Evolutionary conservation across 768 basidiomycete genomes (phyloP).

Genomic region (Porpolomopsis calyptriformis): DNA sequence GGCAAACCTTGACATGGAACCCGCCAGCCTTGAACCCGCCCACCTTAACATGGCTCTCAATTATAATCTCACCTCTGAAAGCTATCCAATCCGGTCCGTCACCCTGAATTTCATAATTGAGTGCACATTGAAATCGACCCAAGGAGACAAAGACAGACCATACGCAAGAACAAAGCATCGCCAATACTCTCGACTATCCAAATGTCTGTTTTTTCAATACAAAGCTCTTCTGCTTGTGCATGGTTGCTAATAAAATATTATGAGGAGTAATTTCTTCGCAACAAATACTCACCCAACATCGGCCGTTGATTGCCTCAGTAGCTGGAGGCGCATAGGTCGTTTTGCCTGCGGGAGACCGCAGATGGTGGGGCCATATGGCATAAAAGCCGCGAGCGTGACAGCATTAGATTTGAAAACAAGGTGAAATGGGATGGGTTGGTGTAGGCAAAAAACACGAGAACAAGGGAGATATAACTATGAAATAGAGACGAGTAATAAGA

Average conservation of each 20-base stretch:
- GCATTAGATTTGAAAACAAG: conserved; percentile 47
- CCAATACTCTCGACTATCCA: conserved; percentile 60
- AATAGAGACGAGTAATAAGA: conserved; percentile 17
- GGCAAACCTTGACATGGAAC: conserved; percentile 45
- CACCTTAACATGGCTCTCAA: conserved; percentile 37
- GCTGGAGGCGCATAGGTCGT: conserved; percentile 41
- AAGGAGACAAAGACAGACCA: conserved; percentile 27
- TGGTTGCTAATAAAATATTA: neutral
- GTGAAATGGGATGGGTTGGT: conserved; percentile 57
- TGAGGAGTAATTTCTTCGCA: neutral
- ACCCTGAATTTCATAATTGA: conserved; percentile 29
- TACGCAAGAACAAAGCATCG: conserved; percentile 47
- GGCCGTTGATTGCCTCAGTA: conserved; percentile 58
- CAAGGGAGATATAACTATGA: conserved; percentile 39
- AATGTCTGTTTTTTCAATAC: conserved; percentile 52
- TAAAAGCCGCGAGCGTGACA: conserved; percentile 46
- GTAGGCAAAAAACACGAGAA: conserved; percentile 47
- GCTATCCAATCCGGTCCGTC: conserved; percentile 52
- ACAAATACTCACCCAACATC: conserved; percentile 41
- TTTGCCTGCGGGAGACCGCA: conserved; percentile 19
- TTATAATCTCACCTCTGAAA: conserved; percentile 52
- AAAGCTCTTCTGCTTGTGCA: conserved; percentile 37
- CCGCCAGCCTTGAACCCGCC: conserved; percentile 60
- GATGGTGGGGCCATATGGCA: conserved; percentile 45
- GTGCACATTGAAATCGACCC: neutral